Evolutionary conservation across 73 alveolate species (phyloP).

Genomic region (Tetrahymena malaccensis): DNA sequence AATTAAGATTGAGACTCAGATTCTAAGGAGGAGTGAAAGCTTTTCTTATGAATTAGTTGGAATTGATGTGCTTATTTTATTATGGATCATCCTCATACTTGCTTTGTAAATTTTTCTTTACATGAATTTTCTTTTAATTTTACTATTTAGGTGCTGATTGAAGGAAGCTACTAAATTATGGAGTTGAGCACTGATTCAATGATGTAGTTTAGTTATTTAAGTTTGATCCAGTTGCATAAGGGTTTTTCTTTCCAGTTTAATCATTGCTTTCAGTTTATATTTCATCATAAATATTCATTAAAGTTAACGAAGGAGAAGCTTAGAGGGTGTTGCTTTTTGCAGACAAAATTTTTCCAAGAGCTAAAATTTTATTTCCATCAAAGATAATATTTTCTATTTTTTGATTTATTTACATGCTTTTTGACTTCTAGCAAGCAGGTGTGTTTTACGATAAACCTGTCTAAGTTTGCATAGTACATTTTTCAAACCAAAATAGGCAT

Average conservation of each 20-base stretch:
- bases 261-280: background rate
- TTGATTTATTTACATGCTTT: background rate
- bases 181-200: background rate
- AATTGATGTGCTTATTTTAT: background rate
- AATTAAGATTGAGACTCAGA: background rate
- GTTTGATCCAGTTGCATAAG: background rate
- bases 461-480: background rate
- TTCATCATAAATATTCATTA: background rate
- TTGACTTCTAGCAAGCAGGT: background rate
- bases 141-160: too few relatives aligned
- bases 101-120: background rate
- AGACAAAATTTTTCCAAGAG: background rate
- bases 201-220: too few relatives aligned
- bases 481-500: background rate
- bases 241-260: background rate
- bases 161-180: background rate
- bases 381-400: background rate
- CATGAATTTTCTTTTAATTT: background rate
- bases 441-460: background rate
- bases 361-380: background rate
- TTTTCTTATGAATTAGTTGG: background rate
- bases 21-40: background rate
- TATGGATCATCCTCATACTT: background rate
- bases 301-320: background rate
- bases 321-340: background rate